Conservation (phyloP, 768 basidiomycete species). For the Lactarius sp. region DNA sequence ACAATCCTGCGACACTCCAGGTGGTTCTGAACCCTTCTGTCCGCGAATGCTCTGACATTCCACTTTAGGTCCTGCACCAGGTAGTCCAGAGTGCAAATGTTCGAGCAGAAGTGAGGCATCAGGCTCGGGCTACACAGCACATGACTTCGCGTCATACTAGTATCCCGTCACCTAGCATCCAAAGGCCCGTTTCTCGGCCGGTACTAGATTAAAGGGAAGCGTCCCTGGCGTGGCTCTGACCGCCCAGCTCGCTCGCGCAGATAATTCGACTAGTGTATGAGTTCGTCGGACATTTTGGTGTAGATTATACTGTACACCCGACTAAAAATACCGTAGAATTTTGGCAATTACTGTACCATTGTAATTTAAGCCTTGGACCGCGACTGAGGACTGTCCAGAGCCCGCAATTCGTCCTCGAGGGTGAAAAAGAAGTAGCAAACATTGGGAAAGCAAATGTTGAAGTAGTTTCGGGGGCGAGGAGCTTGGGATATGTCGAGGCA, state of each 20-base stretch:
- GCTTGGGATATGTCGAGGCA: too few relatives aligned
- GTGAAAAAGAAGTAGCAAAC: not conserved
- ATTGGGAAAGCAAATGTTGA: too few relatives aligned
- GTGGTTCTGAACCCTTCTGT: not conserved
- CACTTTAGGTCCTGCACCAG: slow-evolving; percentile 1
- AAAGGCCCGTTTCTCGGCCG: not conserved
- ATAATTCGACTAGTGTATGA: not conserved
- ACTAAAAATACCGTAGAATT: not conserved
- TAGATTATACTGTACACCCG: not conserved
- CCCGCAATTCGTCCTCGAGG: not conserved
- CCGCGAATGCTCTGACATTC: not conserved
- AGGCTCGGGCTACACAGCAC: not conserved
- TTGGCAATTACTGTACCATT: not conserved
- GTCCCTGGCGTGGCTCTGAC: not conserved
- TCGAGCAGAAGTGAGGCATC: not conserved
- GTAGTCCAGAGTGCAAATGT: slow-evolving; percentile 3
- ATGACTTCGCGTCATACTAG: not conserved
- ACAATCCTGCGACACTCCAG: not conserved
- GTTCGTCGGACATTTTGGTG: not conserved
- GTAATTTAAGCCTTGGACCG: not conserved
- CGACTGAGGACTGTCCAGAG: not conserved
- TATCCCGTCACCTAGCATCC: not conserved
- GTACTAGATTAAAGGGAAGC: not conserved
- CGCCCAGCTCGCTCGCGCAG: not conserved
- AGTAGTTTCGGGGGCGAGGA: too few relatives aligned